Evolutionary conservation across 2,329 filamentous ascomycete species (phyloP).

Genomic region (Capronia epimyces): DNA sequence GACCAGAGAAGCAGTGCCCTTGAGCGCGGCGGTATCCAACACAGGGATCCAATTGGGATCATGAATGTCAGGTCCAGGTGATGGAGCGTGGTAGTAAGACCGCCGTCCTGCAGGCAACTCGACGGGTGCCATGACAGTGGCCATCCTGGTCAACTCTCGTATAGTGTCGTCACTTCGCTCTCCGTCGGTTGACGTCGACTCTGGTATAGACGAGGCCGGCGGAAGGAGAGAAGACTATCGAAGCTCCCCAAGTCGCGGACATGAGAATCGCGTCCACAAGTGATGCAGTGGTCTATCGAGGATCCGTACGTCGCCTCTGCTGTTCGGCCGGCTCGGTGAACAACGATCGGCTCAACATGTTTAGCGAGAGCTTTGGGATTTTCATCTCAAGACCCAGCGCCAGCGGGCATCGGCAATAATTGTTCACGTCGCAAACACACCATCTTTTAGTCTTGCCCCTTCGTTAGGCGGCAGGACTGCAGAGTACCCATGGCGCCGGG

Average conservation of each 20-base stretch:
- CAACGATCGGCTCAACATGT: neutral
- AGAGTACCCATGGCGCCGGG: constrained; percentile 10
- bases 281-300: neutral
- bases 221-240: neutral
- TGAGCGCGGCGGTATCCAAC: constrained; percentile 17
- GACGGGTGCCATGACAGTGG: constrained; percentile 16
- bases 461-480: neutral
- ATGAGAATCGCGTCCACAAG: neutral
- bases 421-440: neutral
- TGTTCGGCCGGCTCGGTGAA: neutral
- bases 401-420: neutral
- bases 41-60: constrained; percentile 29
- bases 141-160: constrained; percentile 11
- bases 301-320: too few species aligned
- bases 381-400: neutral
- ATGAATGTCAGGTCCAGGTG: constrained; percentile 22
- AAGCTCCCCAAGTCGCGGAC: neutral
- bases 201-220: neutral
- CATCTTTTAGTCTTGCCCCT: neutral
- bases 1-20: constrained; percentile 12
- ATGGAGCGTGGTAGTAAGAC: constrained; percentile 20
- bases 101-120: constrained; percentile 25
- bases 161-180: neutral
- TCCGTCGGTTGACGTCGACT: neutral
- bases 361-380: neutral